Evolutionary conservation across 352 stramenopile species (phyloP).

Genomic region (Globisporangium apiculatum): DNA sequence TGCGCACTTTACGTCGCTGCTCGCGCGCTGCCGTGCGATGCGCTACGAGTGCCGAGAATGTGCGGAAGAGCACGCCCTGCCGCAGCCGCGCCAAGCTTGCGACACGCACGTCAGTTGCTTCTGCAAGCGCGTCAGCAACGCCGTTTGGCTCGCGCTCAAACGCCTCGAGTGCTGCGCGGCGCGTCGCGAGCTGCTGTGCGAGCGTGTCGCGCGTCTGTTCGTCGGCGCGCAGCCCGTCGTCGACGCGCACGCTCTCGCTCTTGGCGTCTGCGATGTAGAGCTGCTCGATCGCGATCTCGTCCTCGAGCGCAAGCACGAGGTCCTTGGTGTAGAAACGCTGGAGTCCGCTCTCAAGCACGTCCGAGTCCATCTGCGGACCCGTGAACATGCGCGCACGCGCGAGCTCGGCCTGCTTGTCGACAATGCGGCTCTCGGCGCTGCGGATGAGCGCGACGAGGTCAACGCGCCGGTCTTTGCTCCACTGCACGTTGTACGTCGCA

Average conservation of each 20-base stretch:
- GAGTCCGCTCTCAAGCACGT: constrained; percentile 60
- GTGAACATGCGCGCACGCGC: constrained; percentile 62
- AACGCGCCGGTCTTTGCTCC: constrained; percentile 59
- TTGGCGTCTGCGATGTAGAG: constrained; percentile 83
- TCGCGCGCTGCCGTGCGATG: constrained; percentile 29
- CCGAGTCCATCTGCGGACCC: constrained; percentile 72
- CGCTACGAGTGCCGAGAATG: constrained; percentile 41
- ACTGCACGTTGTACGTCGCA: constrained; percentile 71
- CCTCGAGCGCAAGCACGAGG: constrained; percentile 58
- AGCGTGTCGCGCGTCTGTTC: constrained; percentile 29
- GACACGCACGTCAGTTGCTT: constrained; percentile 2
- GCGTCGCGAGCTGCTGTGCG: constrained; percentile 26
- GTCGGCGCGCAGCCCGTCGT: constrained; percentile 68
- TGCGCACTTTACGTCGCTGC: constrained; percentile 31
- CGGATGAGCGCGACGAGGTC: constrained; percentile 69
- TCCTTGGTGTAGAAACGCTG: constrained; percentile 78
- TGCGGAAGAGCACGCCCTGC: constrained; percentile 32
- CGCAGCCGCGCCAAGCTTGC: constrained; percentile 28
- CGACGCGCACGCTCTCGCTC: constrained; percentile 53
- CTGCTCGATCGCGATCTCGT: constrained; percentile 81
- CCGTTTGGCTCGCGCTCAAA: constrained; percentile 33
- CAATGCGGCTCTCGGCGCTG: constrained; percentile 49
- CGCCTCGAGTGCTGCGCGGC: constrained; percentile 26
- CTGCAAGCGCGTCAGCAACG: constrained; percentile 3
- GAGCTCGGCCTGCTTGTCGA: constrained; percentile 76